Evolutionary conservation across 805 yeast species (phyloP), one percentile per base, ranked within the genome.

Genomic region (Wickerhamiella domercqiae): DNA sequence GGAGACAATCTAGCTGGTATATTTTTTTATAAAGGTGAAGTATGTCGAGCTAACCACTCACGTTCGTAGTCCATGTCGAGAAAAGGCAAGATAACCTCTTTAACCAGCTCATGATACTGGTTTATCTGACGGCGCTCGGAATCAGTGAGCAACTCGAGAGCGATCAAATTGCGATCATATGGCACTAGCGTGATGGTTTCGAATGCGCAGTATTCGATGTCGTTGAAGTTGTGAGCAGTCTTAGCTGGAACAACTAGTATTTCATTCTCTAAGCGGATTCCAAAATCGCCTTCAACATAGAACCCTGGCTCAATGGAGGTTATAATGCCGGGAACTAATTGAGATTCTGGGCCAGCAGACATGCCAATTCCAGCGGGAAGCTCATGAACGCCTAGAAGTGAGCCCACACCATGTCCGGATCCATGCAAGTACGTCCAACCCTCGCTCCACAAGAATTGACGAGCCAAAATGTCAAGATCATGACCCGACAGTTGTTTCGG

Each of bases 361-460:
- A 42, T 40, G n/a, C 49, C 81, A 43, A 90, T 73, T 7, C 90
- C 94, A 39, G 87, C 68, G 1, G 97, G 97, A 0, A 90, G 86
- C 52, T 93, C 96, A 55, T 90, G 99, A 15, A 90, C 96, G 54
- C 78, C 77, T 34, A 93, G 71, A 53, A 68, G 87, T 14, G 86
- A 69, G 2, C 95, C 97, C 14, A 90, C 78, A 2, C 99, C 98
- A 57, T 90, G 99, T 1, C 97, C 96, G 0, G 97, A 83, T 5
- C 98, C 98, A 57, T 90, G 99, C 44, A 78, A 73, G 55, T 80
- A 90, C 54, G 81, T 90, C 37, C 82, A 61, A 0, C 96, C 97
- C 35, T 73, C 66, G 29, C 73, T 64, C 86, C 93, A 81, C 42
- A 90, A 60, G 37, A 72, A 76, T 56, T 78, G 84, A 45, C 99